Conservation (phyloP, 2,329 filamentous ascomycete species). For the Phaeosphaeriaceae sp. region DNA sequence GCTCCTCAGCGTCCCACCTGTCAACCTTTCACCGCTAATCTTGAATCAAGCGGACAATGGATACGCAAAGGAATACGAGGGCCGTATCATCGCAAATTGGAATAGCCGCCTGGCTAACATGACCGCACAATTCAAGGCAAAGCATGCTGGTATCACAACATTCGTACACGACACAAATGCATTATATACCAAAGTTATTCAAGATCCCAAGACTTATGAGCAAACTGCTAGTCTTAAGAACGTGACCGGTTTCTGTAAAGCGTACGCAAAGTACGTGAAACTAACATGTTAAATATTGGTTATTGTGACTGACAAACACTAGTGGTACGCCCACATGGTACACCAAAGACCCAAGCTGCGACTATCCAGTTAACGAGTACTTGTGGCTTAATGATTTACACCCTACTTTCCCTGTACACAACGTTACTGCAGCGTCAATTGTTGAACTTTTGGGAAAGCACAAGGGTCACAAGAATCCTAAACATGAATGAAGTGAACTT, state of each 20-base stretch:
- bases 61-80: conserved; percentile 39
- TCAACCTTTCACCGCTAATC: conserved; percentile 61
- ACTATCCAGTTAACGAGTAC: conserved; percentile 65
- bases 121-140: conserved; percentile 48
- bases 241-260: conserved; percentile 60
- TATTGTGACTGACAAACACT: conserved; percentile 8
- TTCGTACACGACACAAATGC: conserved; percentile 62
- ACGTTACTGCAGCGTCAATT: conserved; percentile 60
- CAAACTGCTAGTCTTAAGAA: conserved; percentile 63
- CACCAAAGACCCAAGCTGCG: conserved; percentile 54
- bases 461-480: neutral
- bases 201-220: conserved; percentile 57
- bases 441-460: conserved; percentile 24
- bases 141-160: conserved; percentile 48
- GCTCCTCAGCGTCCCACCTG: conserved; percentile 54
- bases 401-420: conserved; percentile 68
- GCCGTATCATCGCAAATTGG: conserved; percentile 58
- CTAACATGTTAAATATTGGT: neutral
- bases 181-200: conserved; percentile 60
- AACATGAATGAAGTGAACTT: too few relatives aligned
- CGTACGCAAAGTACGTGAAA: conserved; percentile 57
- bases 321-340: conserved; percentile 50
- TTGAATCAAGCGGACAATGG: conserved; percentile 45
- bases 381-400: conserved; percentile 70
- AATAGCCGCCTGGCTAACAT: conserved; percentile 56